Conservation (phyloP, 208 protist genomes). For the Acanthamoeba castellanii region DNA sequence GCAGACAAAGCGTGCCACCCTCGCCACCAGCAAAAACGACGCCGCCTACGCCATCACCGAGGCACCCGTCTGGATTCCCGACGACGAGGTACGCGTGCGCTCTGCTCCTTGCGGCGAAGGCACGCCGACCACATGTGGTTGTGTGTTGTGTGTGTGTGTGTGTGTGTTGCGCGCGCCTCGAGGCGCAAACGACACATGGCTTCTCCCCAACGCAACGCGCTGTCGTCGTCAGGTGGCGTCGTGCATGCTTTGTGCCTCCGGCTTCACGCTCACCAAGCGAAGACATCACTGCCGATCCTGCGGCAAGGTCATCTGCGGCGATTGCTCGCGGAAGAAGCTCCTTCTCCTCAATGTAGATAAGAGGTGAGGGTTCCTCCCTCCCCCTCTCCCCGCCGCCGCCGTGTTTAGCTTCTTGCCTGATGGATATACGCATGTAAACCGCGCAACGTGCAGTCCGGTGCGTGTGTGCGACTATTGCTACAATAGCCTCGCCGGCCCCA, state of each 20-base stretch:
- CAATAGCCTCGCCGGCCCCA: not conserved
- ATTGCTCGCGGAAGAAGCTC: not conserved
- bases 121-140: too few species aligned
- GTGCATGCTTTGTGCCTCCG: slow-evolving; percentile 1
- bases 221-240: not conserved
- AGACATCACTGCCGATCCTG: slow-evolving; percentile 35
- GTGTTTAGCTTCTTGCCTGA: too few species aligned
- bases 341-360: slow-evolving; percentile 42
- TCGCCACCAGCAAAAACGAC: not conserved
- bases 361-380: not conserved
- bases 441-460: not conserved
- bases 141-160: too few species aligned
- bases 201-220: too few species aligned
- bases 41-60: not conserved
- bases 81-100: not conserved
- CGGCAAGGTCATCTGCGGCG: slow-evolving; percentile 41
- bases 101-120: not conserved
- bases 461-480: slow-evolving; percentile 18
- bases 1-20: not conserved
- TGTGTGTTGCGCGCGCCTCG: too few species aligned
- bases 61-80: slow-evolving; percentile 45
- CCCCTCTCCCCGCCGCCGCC: not conserved
- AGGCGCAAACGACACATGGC: too few species aligned
- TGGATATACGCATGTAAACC: too few species aligned
- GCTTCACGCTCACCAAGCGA: slow-evolving; percentile 25